phyloP scores from a whole-genome alignment of 306 rosid species.

The Mucuna pruriens region DNA sequence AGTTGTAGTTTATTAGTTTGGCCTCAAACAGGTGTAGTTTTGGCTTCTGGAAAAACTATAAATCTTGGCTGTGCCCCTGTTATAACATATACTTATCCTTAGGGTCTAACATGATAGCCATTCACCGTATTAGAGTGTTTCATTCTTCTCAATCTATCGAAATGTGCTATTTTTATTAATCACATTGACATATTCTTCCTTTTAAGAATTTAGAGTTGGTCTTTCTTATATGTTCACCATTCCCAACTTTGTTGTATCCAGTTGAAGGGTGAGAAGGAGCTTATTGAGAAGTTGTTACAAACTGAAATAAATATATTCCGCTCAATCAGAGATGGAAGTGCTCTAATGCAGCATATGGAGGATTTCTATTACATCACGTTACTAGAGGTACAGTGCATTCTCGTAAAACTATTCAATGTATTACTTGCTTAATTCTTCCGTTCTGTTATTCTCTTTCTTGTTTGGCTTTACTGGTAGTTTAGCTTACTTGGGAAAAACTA shows the following conservation, averaged over 20 bases:
- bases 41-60: neutral
- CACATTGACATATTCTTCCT: neutral
- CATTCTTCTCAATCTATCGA: neutral
- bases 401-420: slow-evolving; percentile 5
- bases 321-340: slow-evolving; percentile 94
- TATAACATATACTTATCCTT: neutral
- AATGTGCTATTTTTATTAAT: neutral
- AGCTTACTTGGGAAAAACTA: neutral
- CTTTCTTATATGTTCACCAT: slow-evolving; percentile 6
- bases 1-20: neutral
- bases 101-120: neutral
- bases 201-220: slow-evolving; percentile 1
- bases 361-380: slow-evolving; percentile 91
- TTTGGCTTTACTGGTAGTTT: neutral
- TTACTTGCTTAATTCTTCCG: slow-evolving; percentile 5
- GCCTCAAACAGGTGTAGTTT: neutral
- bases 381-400: slow-evolving; percentile 66
- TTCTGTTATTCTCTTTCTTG: neutral
- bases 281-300: slow-evolving; percentile 78
- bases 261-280: slow-evolving; percentile 98
- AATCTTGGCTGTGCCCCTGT: neutral
- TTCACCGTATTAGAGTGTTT: neutral
- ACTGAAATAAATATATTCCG: slow-evolving; percentile 93
- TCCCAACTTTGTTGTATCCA: slow-evolving; percentile 45
- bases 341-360: slow-evolving; percentile 98